Percentiles rank a stretch among this genome's conserved stretches.
Conservation (phyloP, 768 basidiomycete genomes). For the Lactarius akahatsu region DNA sequence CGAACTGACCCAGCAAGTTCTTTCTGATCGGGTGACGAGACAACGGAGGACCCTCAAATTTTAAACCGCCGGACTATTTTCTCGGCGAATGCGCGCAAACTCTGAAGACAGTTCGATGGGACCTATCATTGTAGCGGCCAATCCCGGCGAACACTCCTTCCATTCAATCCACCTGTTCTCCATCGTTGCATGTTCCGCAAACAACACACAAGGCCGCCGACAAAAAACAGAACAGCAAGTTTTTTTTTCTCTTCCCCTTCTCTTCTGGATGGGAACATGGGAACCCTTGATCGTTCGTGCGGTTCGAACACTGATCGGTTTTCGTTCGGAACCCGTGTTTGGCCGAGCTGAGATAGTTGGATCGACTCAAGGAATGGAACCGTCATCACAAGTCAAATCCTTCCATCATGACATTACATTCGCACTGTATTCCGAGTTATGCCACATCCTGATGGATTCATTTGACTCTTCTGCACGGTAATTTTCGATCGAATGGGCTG, state of each 20-base stretch:
- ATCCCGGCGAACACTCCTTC: not conserved
- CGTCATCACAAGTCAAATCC: conserved; percentile 20
- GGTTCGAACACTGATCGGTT: not conserved
- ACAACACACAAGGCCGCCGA: not conserved
- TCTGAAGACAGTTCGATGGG: too few relatives aligned
- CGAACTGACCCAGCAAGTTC: not conserved
- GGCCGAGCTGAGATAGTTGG: not conserved
- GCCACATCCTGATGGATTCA: conserved; percentile 13
- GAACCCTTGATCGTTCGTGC: not conserved
- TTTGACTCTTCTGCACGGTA: not conserved
- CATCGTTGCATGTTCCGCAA: not conserved
- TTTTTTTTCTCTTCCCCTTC: not conserved
- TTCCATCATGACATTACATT: conserved; percentile 14
- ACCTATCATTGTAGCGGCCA: not conserved
- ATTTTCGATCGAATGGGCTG: not conserved
- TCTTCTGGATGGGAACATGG: too few relatives aligned
- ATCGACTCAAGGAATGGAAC: conserved; percentile 16
- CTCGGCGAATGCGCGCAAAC: too few relatives aligned
- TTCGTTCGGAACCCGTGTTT: not conserved
- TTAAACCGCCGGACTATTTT: conserved; percentile 3
- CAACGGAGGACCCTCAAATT: conserved; percentile 13
- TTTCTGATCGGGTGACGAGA: conserved; percentile 17
- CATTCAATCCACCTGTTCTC: not conserved
- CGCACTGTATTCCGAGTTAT: not conserved
- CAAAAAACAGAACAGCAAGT: not conserved